These are phyloP conservation scores for Termitomyces sp. DNA, from an alignment of 768 basidiomycete genomes.

Conservation along the genomic window DNA sequence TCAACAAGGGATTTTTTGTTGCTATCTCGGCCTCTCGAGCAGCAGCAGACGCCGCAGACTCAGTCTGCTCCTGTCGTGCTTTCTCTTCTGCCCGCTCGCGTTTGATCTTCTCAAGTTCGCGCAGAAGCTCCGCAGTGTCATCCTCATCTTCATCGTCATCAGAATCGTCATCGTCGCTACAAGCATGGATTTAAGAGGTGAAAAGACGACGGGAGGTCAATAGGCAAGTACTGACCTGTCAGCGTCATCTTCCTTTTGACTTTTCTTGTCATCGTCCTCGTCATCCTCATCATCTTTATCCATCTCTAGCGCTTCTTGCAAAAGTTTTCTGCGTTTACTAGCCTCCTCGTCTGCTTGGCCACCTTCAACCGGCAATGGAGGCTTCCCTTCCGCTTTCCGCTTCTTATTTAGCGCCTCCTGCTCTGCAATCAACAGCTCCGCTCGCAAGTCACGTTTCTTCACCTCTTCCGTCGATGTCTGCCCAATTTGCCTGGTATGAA, in stretches of 20 bases:
- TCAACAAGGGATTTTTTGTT: slow-evolving; percentile 80
- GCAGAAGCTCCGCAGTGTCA: slow-evolving; percentile 88
- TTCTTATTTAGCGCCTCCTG: slow-evolving; percentile 86
- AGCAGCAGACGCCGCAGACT: slow-evolving; percentile 52
- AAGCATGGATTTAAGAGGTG: neutral
- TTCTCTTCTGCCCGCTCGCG: slow-evolving; percentile 94
- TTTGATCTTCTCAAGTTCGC: slow-evolving; percentile 98
- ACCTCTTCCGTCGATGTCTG: slow-evolving; percentile 82
- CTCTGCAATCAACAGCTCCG: slow-evolving; percentile 82
- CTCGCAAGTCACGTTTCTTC: slow-evolving; percentile 69
- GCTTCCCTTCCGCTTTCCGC: slow-evolving; percentile 80
- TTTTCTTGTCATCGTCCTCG: slow-evolving; percentile 40
- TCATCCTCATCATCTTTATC: slow-evolving; percentile 89
- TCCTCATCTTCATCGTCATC: slow-evolving; percentile 67
- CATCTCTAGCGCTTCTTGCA: slow-evolving; percentile 81
- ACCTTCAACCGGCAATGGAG: slow-evolving; percentile 39
- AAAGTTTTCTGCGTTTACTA: slow-evolving; percentile 79
- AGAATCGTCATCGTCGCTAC: slow-evolving; percentile 48
- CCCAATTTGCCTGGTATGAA: slow-evolving; percentile 64
- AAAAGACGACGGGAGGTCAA: neutral
- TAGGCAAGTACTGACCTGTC: slow-evolving; percentile 32
- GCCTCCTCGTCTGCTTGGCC: slow-evolving; percentile 48
- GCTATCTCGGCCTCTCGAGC: slow-evolving; percentile 81
- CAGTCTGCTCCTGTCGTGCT: slow-evolving; percentile 71
- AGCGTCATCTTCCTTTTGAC: slow-evolving; percentile 24